Percentiles rank a stretch among this genome's conserved stretches.
Conservation (phyloP, 495 filamentous ascomycete species). For the Penicillium manginii region DNA sequence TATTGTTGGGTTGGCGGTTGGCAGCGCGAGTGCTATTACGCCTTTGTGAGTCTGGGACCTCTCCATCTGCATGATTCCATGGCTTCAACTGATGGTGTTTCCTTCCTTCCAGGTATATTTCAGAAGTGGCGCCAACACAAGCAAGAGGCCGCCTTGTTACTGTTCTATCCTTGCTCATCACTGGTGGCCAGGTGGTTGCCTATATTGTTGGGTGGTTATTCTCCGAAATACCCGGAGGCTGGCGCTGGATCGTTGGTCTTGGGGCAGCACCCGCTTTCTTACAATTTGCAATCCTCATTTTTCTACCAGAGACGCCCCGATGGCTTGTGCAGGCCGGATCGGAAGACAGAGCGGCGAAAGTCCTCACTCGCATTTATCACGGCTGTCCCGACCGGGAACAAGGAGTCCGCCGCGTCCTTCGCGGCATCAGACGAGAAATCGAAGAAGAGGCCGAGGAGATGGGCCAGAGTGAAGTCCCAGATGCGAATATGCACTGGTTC, state of each 20-base stretch:
- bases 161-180: constrained; percentile 78
- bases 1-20: constrained; percentile 81
- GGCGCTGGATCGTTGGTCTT: constrained; percentile 90
- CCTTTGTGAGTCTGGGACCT: constrained; percentile 60
- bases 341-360: constrained; percentile 58
- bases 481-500: constrained; percentile 30
- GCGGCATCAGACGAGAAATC: constrained; percentile 70
- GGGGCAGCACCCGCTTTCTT: constrained; percentile 76
- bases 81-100: background rate
- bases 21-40: constrained; percentile 78
- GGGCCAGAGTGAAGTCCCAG: constrained; percentile 22
- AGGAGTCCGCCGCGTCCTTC: constrained; percentile 60
- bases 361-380: constrained; percentile 69
- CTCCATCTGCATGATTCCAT: background rate
- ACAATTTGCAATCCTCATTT: constrained; percentile 65
- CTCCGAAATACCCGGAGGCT: constrained; percentile 64
- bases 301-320: constrained; percentile 83
- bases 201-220: constrained; percentile 77
- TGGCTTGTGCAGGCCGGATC: constrained; percentile 77
- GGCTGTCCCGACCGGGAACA: constrained; percentile 44
- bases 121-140: constrained; percentile 77
- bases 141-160: constrained; percentile 79
- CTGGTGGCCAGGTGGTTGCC: constrained; percentile 81
- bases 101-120: constrained; percentile 62
- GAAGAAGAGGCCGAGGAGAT: constrained; percentile 61